Evolutionary conservation across 345 rosid genomes (phyloP), one percentile per base, ranked within the genome.

Genomic region (Gossypium raimondii): DNA sequence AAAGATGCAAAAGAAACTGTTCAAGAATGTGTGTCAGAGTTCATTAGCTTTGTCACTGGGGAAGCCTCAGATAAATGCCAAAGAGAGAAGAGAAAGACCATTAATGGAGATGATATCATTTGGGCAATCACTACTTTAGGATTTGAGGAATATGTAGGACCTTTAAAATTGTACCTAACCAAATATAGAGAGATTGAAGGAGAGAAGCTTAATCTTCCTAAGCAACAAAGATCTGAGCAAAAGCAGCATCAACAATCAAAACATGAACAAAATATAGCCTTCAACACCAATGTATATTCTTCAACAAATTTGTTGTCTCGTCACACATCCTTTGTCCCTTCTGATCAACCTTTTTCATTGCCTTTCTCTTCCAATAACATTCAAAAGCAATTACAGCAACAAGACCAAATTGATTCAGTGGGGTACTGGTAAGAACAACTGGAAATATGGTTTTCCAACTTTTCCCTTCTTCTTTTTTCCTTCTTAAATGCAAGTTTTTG

Each of bases 91-190:
- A 81, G 93, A 48, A 88, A 90, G 76, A 90, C 95, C 24, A 87
- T 88, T 45, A 90, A 90, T 10, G 95, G 93, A 25, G 93, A 90
- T 51, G 91, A 90, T n/a, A 84, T 90, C 71, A 87, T 87, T 14
- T 90, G 95, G 91, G 90, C 95, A 0, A 87, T 87, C 80, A 90
- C 90, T 2, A 88, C 87, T 27, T 84, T 90, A 7, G 95, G 95
- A 20, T 90, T 90, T 8, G 91, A 88, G 76, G 90, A 90, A 47
- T 90, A 88, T 11, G 87, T 88, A 0, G 81, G 77, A 27, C 95
- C 90, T 1, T 77, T 90, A 1, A 88, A 90, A 55, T 55, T 82
- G n/a, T 90, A 90, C 53, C 82, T 87, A 56, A 78, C 55, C 81
- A 90, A 88, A 74, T 88, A 88, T 25, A 79, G 87, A 70, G 89